These are phyloP conservation scores for Colletotrichum sidae DNA, from an alignment of 2,329 filamentous ascomycete species.

Conservation along the genomic window DNA sequence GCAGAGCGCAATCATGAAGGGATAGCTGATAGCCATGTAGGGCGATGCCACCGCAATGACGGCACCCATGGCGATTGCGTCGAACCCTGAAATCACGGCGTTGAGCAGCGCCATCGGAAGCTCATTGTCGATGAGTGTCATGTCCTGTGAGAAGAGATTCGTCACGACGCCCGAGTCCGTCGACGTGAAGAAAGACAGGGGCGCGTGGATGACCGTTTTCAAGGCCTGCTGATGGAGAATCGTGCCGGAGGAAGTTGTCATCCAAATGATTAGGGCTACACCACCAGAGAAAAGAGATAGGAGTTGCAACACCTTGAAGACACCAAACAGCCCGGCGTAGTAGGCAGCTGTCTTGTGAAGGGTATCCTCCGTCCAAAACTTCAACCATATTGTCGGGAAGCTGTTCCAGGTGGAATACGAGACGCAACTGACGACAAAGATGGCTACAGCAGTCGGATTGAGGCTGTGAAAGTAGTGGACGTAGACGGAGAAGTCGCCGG, in stretches of 20 bases:
- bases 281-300: constrained; percentile 36
- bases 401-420: constrained; percentile 37
- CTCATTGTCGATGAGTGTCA: constrained; percentile 49
- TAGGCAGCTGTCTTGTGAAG: constrained; percentile 34
- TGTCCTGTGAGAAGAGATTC: constrained; percentile 54
- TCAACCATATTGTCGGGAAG: constrained; percentile 46
- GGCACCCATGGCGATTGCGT: constrained; percentile 52
- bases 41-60: constrained; percentile 53
- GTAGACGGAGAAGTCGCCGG: constrained; percentile 41
- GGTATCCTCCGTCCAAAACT: constrained; percentile 44
- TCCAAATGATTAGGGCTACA: constrained; percentile 38
- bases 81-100: constrained; percentile 32
- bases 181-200: constrained; percentile 50
- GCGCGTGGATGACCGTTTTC: constrained; percentile 43
- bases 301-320: constrained; percentile 35
- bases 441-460: constrained; percentile 8
- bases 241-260: constrained; percentile 39
- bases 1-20: constrained; percentile 53
- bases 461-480: constrained; percentile 40
- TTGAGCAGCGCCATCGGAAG: constrained; percentile 46
- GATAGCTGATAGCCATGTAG: constrained; percentile 58
- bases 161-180: constrained; percentile 51
- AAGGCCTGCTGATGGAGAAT: constrained; percentile 42
- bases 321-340: constrained; percentile 40
- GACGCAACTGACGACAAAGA: constrained; percentile 8